Conservation (phyloP, 2,329 filamentous ascomycete genomes). For the Alternaria arborescens region DNA sequence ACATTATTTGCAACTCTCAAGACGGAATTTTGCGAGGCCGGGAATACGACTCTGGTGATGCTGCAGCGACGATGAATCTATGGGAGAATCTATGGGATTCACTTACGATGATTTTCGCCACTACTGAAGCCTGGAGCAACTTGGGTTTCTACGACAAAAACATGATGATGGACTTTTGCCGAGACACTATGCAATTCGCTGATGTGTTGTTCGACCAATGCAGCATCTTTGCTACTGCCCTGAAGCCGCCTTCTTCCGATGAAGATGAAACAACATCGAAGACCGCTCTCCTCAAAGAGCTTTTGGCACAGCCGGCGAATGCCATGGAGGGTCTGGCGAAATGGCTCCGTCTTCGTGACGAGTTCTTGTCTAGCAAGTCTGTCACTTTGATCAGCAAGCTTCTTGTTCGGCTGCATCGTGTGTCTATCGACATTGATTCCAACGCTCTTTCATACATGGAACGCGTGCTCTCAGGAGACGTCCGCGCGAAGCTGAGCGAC, state of each 20-base stretch:
- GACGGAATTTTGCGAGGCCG: conserved; percentile 68
- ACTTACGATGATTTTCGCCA: conserved; percentile 80
- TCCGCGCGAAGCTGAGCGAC: conserved; percentile 80
- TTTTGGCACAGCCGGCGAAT: conserved; percentile 70
- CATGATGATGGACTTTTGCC: conserved; percentile 89
- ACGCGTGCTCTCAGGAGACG: conserved; percentile 69
- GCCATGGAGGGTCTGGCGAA: conserved; percentile 76
- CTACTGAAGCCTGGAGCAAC: conserved; percentile 83
- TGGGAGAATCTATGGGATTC: conserved; percentile 88
- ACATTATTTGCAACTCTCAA: conserved; percentile 70
- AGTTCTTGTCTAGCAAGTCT: conserved; percentile 82
- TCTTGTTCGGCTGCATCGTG: conserved; percentile 79
- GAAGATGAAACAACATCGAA: conserved; percentile 50
- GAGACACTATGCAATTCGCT: conserved; percentile 93
- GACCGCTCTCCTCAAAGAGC: conserved; percentile 56
- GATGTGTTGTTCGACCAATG: conserved; percentile 86
- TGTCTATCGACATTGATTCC: conserved; percentile 73
- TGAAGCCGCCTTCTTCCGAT: conserved; percentile 54
- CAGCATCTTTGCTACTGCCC: conserved; percentile 78
- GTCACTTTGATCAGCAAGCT: conserved; percentile 86
- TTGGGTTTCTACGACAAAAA: conserved; percentile 72
- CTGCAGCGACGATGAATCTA: conserved; percentile 73
- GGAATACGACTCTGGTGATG: conserved; percentile 67
- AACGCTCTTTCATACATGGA: conserved; percentile 69
- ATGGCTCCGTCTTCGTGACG: conserved; percentile 90